Conservation (phyloP, 805 yeast species). For the Starmerella apis region DNA sequence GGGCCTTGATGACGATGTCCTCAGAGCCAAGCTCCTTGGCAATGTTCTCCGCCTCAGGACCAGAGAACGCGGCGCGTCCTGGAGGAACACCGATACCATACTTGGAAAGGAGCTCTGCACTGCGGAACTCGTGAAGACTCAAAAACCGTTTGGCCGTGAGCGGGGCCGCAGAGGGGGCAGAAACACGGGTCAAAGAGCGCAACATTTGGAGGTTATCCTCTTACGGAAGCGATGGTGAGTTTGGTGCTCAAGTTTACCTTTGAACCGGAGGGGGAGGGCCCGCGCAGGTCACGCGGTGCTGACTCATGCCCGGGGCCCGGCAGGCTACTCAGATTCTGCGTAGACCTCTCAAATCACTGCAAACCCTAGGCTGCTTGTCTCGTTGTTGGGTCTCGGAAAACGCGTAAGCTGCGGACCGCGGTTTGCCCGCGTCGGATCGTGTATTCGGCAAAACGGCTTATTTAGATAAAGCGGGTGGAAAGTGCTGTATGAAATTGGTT, state of each 20-base stretch:
- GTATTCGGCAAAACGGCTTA: background rate
- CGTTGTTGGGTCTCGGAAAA: background rate
- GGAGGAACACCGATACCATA: constrained; percentile 87
- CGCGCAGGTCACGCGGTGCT: constrained; percentile 6
- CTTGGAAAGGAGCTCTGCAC: constrained; percentile 70
- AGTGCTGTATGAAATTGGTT: no score
- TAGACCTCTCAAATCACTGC: background rate
- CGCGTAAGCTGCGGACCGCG: background rate
- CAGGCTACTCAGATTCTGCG: background rate
- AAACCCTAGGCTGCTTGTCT: background rate
- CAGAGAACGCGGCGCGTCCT: constrained; percentile 83
- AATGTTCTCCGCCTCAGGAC: constrained; percentile 74
- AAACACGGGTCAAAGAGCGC: constrained; percentile 8
- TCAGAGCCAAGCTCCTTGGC: constrained; percentile 64
- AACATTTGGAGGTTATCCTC: constrained; percentile 10
- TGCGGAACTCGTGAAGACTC: constrained; percentile 91
- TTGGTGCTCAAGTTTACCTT: background rate
- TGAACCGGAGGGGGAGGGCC: constrained; percentile 1
- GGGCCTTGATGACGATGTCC: constrained; percentile 93
- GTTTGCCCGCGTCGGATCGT: background rate
- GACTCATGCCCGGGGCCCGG: background rate
- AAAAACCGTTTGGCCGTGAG: constrained; percentile 47
- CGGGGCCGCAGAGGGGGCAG: constrained; percentile 8
- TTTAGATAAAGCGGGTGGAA: no score
- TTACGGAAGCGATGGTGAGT: background rate